Percentiles rank a stretch among this genome's conserved stretches.
Conservation (phyloP, 1,284 basidiomycete genomes). For the Amylostereum areolatum region DNA sequence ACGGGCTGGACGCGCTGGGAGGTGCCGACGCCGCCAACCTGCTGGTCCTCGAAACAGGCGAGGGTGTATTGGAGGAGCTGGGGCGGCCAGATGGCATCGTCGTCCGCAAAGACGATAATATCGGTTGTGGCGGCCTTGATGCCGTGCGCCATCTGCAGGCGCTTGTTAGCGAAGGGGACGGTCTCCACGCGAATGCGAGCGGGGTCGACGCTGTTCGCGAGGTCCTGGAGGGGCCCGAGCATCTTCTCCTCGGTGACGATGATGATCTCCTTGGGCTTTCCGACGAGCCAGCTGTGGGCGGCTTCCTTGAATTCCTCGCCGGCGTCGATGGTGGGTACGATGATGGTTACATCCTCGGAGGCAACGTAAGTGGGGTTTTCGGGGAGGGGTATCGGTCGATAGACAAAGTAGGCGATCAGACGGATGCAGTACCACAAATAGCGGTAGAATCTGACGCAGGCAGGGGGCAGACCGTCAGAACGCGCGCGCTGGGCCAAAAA, state of each 20-base stretch:
- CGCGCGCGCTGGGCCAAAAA: constrained; percentile 9
- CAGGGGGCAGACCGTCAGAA: not conserved
- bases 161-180: constrained; percentile 89
- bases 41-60: constrained; percentile 91
- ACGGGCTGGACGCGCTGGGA: constrained; percentile 82
- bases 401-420: constrained; percentile 66
- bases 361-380: constrained; percentile 86
- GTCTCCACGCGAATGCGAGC: constrained; percentile 80
- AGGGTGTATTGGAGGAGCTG: constrained; percentile 80
- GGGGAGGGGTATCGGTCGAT: constrained; percentile 81
- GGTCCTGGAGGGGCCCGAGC: constrained; percentile 78
- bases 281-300: constrained; percentile 83
- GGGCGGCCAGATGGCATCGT: constrained; percentile 92
- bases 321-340: constrained; percentile 91
- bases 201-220: constrained; percentile 83
- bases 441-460: constrained; percentile 63
- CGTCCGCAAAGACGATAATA: constrained; percentile 94
- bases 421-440: constrained; percentile 89
- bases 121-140: constrained; percentile 86
- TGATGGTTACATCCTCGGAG: constrained; percentile 89
- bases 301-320: constrained; percentile 93
- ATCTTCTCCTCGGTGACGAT: constrained; percentile 93
- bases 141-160: constrained; percentile 88
- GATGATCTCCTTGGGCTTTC: constrained; percentile 87
- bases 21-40: constrained; percentile 87